Evolutionary conservation across 768 basidiomycete species (phyloP), one percentile per base, ranked within the genome.

Genomic region (Suillus clintonianus): DNA sequence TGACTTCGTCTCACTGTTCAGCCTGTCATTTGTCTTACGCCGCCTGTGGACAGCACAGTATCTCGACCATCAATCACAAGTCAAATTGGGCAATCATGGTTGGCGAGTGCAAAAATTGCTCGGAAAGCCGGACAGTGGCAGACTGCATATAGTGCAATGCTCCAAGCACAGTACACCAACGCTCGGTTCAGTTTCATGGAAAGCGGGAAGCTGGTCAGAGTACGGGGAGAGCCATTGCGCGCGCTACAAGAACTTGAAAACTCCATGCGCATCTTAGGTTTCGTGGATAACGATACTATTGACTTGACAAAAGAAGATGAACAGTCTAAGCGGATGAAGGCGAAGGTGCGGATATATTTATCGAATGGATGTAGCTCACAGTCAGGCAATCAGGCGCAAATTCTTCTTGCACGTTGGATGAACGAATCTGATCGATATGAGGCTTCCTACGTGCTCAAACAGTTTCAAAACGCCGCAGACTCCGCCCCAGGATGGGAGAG

Each of bases 91-190:
- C 83, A 85, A 54, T 89, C 94, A 1, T 99, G 97, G 97, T 83
- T 99, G 14, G 82, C 86, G 32, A 98, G 91, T 64, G 91, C 96
- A n/a, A 98, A 96, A 74, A 95, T 95, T 62, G 97, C 97, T 39
- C 82, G 97, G 39, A 99, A 98, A 73, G 92, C 95, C 4, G 91
- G 94, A 0, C 95, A 99, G 73, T 89, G 87, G 82, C 97, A 98
- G 78, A 98, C 97, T 0, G 95, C 97, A 2, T 99, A 99, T 73
- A 97, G 93, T 70, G 95, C 97, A 7, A 87, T 92, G 66, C 83
- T 99, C 0, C 97, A 99, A 76, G 94, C 95, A 0, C 85, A 89
- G 62, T 89, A 93, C 70, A 82, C 81, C 66, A 82, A 86, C 24
- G 84, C 88, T 0, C 83, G 84, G 0, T 95, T 90, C 71, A 86